Conservation (phyloP, 192 early-diverging fungal species). For the Gorgonomyces haynaldii region DNA sequence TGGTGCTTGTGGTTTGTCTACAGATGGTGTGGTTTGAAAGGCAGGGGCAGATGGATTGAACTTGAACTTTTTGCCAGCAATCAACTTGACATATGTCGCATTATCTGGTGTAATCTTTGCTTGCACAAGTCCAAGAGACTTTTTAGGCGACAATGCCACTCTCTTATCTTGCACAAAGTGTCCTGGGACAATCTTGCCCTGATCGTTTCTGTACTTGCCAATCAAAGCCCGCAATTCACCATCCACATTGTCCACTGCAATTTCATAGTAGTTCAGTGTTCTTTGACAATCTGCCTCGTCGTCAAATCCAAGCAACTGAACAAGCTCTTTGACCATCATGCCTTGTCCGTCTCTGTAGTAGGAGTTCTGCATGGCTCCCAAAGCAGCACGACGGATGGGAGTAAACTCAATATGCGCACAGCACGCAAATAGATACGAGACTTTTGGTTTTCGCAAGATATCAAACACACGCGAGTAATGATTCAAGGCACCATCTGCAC, state of each 20-base stretch:
- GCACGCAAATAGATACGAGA: conserved; percentile 68
- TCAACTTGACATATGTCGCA: too few species aligned
- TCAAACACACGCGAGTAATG: conserved; percentile 66
- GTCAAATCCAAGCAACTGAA: conserved; percentile 49
- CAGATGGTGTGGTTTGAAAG: too few species aligned
- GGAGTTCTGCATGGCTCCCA: conserved; percentile 50
- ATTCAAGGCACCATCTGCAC: conserved; percentile 32
- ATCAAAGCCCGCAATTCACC: too few species aligned
- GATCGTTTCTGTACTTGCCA: too few species aligned
- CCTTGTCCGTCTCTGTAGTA: conserved; percentile 44
- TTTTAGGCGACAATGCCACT: conserved; percentile 7
- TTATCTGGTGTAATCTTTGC: too few species aligned
- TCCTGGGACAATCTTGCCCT: too few species aligned
- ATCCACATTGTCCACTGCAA: too few species aligned
- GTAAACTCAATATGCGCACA: conserved; percentile 64
- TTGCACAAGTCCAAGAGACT: neutral
- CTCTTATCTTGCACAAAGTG: too few species aligned
- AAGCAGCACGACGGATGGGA: conserved; percentile 57
- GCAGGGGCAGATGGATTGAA: too few species aligned
- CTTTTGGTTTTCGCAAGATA: conserved; percentile 36
- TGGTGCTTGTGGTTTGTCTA: too few species aligned
- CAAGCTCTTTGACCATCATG: conserved; percentile 32
- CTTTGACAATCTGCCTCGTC: conserved; percentile 39
- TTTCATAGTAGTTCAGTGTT: too few species aligned
- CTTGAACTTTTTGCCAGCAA: too few species aligned